Base-by-base conservation (phyloP, 306 rosid species). In the Bauhinia variegata region DNA sequence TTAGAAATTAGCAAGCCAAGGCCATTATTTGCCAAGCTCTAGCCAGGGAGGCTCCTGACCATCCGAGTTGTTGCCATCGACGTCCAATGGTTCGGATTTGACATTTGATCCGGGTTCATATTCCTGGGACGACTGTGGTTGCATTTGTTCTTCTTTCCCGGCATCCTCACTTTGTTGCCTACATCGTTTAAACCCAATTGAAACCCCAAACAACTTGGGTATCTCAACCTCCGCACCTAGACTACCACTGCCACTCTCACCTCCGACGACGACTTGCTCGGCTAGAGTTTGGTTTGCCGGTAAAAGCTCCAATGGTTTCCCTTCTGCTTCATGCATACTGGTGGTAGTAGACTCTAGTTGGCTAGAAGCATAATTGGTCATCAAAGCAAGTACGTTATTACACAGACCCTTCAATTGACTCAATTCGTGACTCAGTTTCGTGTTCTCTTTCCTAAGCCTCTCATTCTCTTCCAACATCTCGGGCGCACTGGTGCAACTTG, bases 391-490 rank as follows among this genome's bases (percentile, higher is more conserved):
- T 52, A 93, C 80, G 47, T 77, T 93, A 68, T 78, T 93, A 60
- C 95, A 93, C 23, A 93, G 51, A 2, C 90, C 86, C 65, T 79
- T 83, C 65, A 93, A 83, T 76, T 85, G 96, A 82, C 85, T 75
- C 75, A 93, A 75, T 85, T 93, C 99, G 38, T 78, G 54, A 77
- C 71, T 90, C 76, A 93, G 74, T 62, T 88, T 89, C 87, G 59
- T 37, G 79, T 93, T 93, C 81, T 90, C 99, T 53, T 80, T 86
- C 75, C 88, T 81, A 64, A 93, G 78, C 76, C 89, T 84, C 55
- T 90, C 97, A 73, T 93, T 93, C 80, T 93, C 97, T 69, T 82
- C 96, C 2, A 82, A 32, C 6, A 90, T 71, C 80, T 90, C 99
- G 14, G 97, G 82, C 41, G 84, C 76, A 5, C 86, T 73, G 69